Base-by-base conservation (phyloP, 768 basidiomycete genomes). In the Xerocomus potaroensis region DNA sequence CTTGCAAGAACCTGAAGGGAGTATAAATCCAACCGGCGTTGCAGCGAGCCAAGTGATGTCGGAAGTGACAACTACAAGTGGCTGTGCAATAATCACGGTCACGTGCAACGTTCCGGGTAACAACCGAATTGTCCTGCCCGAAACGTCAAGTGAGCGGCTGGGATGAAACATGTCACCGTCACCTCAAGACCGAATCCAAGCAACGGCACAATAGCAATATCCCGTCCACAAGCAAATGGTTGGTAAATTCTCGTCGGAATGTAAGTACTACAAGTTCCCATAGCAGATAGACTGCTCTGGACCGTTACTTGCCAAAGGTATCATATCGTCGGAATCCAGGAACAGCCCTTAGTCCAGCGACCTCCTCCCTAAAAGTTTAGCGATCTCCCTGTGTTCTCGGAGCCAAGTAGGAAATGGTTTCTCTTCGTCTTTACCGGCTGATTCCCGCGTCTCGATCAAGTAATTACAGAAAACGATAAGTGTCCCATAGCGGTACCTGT, bases 391-490 rank as follows among this genome's bases (percentile, higher is more conserved):
- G 59, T 81, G 90, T 60, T 87, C 84, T 41, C 72, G 75, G 45
- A 94, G 73, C 93, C 93, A 95, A 34, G 75, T 75, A 3, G 88
- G 82, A 69, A 96, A 95, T 3, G 83, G 79, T 9, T 69, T 67
- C 34, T 66, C 63, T 37, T 62, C 63, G 11, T 61, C 62, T 40
- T 69, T 52, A 10, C 53, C 69, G 26, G 69, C 68, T 55, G 71
- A 71, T 51, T 71, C 69, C 40, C 67, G 64, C 52, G 61, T 64
- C 66, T 95, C 92, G 43, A 98, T 83, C 54, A 98, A 75, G 65
- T 95, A 98, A 63, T 96, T 93, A 39, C 96, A 87, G 49, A 99
- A 90, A 5, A 91, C 91, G 56, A 98, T 95, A 27, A 96, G 73
- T 4, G 89, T 83, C 7, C 88, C 95, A 60, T 98, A 96, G 52